Evolutionary conservation across 2,329 filamentous ascomycete genomes (phyloP), one percentile per base, ranked within the genome.

Genomic region (Macrophomina tecta): DNA sequence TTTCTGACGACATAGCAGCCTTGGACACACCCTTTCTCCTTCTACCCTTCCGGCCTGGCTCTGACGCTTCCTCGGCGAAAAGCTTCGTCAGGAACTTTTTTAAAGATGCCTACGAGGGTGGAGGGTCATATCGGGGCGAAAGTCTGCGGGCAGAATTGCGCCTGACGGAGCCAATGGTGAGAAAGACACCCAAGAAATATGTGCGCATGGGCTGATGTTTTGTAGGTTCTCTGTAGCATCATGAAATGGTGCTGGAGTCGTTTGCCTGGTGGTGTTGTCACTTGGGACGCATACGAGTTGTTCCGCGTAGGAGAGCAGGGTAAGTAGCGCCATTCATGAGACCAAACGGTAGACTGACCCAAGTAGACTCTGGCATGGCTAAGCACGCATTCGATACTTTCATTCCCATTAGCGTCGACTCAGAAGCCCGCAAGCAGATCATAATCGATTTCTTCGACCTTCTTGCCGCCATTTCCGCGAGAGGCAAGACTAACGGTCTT

Each of bases 181-280:
- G 88, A 73, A 69, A 65, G 56, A 67, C 32, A 55, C 64, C 56
- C 56, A 58, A 49, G 48, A 42, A 49, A 67, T 9, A 7, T 49
- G 36, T 32, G 12, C 55, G 32, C n/a, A 8, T 62, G 36, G 23
- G 67, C 64, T 67, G 64, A 30, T 64, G 23, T 75, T 74, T 75
- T 71, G 63, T 67, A 97, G 93, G 93, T 97, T 66, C 87, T 99
- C 64, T 94, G 93, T 70, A 95, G 94, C 73, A 93, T 97, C 49
- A 85, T 95, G 70, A 99, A 98, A 83, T 99, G 95, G 95, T 98
- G 94, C 79, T 99, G 95, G 95, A 94, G 92, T 77, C 89, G 95
- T 80, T 83, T 99, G 61, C 88, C 91, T 49, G 93, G 93, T 68
- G 95, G 95, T 74, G 89, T 99, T 14, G 94, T 99, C 42, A 93